Percentiles rank a stretch among this genome's conserved stretches.
Evolutionary conservation across 768 basidiomycete genomes (phyloP).

Genomic region (Amanita molliuscula): DNA sequence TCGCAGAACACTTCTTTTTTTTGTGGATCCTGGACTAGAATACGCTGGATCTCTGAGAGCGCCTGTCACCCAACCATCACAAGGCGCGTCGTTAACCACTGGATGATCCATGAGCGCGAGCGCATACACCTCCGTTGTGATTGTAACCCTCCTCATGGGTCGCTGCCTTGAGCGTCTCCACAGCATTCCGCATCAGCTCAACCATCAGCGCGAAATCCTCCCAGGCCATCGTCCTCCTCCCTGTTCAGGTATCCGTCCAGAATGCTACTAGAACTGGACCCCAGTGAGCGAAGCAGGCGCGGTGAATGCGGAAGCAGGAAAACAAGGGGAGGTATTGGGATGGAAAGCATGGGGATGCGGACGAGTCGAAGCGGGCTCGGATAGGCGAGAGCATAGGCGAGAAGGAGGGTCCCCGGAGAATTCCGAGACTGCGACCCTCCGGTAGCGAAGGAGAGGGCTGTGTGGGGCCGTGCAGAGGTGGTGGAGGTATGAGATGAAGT

Average conservation of each 20-base stretch:
- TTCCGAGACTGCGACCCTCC: too few relatives aligned
- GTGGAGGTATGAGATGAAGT: too few relatives aligned
- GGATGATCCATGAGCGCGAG: not conserved
- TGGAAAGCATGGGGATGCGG: not conserved
- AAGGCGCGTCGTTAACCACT: not conserved
- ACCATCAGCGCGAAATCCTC: slow-evolving; percentile 66
- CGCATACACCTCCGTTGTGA: slow-evolving; percentile 31
- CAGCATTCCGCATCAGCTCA: slow-evolving; percentile 56
- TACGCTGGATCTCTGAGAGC: slow-evolving; percentile 54
- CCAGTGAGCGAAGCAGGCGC: slow-evolving; percentile 8
- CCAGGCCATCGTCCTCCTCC: slow-evolving; percentile 31
- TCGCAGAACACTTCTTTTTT: slow-evolving; percentile 76
- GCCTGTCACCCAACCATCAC: slow-evolving; percentile 38
- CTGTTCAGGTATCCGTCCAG: slow-evolving; percentile 10
- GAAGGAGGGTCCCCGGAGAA: too few relatives aligned
- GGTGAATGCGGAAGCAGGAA: slow-evolving; percentile 8
- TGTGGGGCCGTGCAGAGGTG: too few relatives aligned
- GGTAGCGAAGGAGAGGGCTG: too few relatives aligned
- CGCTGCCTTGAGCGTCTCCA: slow-evolving; percentile 57
- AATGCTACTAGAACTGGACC: not conserved
- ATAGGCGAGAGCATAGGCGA: too few relatives aligned
- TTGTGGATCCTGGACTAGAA: slow-evolving; percentile 51
- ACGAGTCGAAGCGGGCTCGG: slow-evolving; percentile 39
- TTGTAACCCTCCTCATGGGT: slow-evolving; percentile 16
- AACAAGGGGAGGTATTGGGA: not conserved